Percentiles rank a stretch among this genome's conserved stretches.
Evolutionary conservation across 2,329 filamentous ascomycete species (phyloP).

Genomic region (Biscogniauxia marginata): DNA sequence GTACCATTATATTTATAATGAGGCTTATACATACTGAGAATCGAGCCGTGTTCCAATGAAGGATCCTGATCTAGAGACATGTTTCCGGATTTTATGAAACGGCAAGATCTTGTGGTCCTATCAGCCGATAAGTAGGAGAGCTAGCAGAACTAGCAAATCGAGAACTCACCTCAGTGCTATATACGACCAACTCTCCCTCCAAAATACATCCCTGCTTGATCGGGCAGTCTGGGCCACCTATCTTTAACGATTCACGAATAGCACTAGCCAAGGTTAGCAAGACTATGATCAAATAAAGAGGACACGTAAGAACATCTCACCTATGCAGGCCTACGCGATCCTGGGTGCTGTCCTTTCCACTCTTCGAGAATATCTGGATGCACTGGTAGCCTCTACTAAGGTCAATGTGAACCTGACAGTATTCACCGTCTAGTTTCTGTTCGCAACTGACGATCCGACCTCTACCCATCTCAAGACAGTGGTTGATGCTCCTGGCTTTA

Average conservation of each 20-base stretch:
- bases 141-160: neutral
- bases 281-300: neutral
- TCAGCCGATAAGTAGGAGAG: slow-evolving; percentile 15
- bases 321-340: slow-evolving; percentile 63
- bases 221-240: slow-evolving; percentile 57
- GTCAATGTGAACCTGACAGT: slow-evolving; percentile 84
- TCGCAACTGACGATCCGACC: slow-evolving; percentile 69
- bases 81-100: slow-evolving; percentile 81
- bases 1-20: neutral
- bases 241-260: slow-evolving; percentile 62
- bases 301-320: slow-evolving; percentile 34
- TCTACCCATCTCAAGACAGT: slow-evolving; percentile 66
- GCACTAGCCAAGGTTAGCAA: slow-evolving; percentile 36
- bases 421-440: slow-evolving; percentile 84
- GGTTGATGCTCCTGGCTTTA: slow-evolving; percentile 69
- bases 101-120: slow-evolving; percentile 62
- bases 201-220: slow-evolving; percentile 70
- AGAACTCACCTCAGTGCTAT: slow-evolving; percentile 56
- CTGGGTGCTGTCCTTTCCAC: slow-evolving; percentile 80
- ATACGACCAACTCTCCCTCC: slow-evolving; percentile 81
- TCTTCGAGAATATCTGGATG: slow-evolving; percentile 87
- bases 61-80: slow-evolving; percentile 70
- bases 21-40: slow-evolving; percentile 53
- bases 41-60: slow-evolving; percentile 68
- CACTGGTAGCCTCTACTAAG: slow-evolving; percentile 50